These are phyloP conservation scores for Eimeria brunetti DNA, from an alignment of 169 alveolate species.

Conservation along the genomic window DNA sequence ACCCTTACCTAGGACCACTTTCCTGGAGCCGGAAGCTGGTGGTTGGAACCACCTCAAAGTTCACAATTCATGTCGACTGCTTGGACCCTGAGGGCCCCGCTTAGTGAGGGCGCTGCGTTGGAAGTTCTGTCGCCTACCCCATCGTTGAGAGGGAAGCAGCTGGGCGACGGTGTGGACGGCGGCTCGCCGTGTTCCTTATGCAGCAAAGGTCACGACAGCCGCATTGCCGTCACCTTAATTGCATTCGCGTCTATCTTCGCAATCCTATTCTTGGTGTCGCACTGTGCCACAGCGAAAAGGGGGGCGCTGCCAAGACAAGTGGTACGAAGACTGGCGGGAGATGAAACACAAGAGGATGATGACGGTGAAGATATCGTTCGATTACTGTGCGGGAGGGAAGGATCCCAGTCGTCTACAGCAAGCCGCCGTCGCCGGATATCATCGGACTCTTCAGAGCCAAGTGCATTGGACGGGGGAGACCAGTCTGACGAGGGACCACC, in stretches of 20 bases:
- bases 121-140: not conserved
- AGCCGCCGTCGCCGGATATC: not conserved
- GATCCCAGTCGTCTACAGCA: not conserved
- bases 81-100: not conserved
- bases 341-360: not conserved
- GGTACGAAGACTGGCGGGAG: not conserved
- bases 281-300: not conserved
- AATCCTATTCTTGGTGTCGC: not conserved
- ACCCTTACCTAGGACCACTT: not conserved
- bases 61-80: not conserved
- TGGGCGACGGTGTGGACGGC: not conserved
- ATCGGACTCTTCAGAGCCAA: not conserved
- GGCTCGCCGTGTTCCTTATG: not conserved
- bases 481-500: not conserved
- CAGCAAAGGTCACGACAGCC: not conserved
- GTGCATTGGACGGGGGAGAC: not conserved
- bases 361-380: not conserved
- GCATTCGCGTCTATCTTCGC: conserved; percentile 14
- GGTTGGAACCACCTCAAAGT: not conserved
- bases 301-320: not conserved
- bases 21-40: not conserved
- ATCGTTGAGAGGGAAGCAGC: not conserved
- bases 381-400: not conserved
- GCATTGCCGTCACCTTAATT: not conserved
- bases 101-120: not conserved